Percentiles rank a stretch among this genome's conserved stretches.
These are phyloP conservation scores for Ophiostoma sp. DNA, from an alignment of 2,329 filamentous ascomycete species.

Conservation along the genomic window DNA sequence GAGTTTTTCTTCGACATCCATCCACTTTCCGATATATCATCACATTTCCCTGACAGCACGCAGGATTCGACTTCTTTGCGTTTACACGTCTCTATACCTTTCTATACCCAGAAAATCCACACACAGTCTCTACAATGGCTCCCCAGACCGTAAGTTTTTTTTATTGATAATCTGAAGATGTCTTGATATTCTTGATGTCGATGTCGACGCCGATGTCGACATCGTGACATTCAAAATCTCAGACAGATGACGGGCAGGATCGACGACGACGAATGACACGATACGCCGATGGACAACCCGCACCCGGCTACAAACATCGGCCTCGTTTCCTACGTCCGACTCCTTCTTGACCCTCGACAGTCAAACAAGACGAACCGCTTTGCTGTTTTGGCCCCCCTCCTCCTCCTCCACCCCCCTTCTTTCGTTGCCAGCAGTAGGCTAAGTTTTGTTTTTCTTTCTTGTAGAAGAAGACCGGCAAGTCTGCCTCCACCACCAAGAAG, in stretches of 20 bases:
- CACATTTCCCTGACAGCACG: conserved; percentile 39
- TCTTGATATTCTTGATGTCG: background rate
- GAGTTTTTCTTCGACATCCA: conserved; percentile 24
- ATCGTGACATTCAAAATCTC: background rate
- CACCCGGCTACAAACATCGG: too few relatives aligned
- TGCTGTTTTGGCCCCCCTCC: conserved; percentile 67
- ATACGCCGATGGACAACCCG: background rate
- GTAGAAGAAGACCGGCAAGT: conserved; percentile 63
- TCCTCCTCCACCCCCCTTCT: conserved; percentile 37
- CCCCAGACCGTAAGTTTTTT: conserved; percentile 75
- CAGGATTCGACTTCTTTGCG: conserved; percentile 76
- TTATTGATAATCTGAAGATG: conserved; percentile 26
- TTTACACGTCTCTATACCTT: conserved; percentile 33
- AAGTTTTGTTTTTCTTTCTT: conserved; percentile 53
- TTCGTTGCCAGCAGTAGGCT: conserved; percentile 77
- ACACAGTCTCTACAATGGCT: conserved; percentile 64
- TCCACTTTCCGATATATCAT: conserved; percentile 8
- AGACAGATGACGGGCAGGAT: background rate
- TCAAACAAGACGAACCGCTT: conserved; percentile 58
- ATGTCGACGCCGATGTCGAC: background rate
- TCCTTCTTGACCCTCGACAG: conserved; percentile 4
- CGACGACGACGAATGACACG: background rate
- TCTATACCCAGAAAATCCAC: conserved; percentile 30
- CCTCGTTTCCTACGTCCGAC: background rate
- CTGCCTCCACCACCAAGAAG: conserved; percentile 79